Evolutionary conservation across 805 yeast genomes (phyloP), one percentile per base, ranked within the genome.

Genomic region (Ogataea ramenticola): DNA sequence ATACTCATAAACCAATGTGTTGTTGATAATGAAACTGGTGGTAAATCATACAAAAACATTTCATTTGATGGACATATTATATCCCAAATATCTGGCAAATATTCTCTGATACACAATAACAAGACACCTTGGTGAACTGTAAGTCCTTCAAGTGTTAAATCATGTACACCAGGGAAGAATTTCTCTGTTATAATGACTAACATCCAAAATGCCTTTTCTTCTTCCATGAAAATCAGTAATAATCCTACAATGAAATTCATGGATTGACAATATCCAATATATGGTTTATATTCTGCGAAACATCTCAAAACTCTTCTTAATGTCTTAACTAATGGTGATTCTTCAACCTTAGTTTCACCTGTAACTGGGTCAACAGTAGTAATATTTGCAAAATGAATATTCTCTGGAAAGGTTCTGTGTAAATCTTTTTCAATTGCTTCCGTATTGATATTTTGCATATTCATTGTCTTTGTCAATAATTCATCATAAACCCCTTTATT

Each of bases 1-100:
- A 87, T 77, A 54, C 96, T 86, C 98, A 93, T 91, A 58, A 93
- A 93, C 99, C 99, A 93, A 43, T 96, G 81, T 0, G 96, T 91
- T 1, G 98, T 93, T 52, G 95, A 93, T 39, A 93, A 71, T 1
- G 96, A 86, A 4, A 93, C 75, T 2, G 97, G 96, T 1, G 99
- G 98, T 37, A 90, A 65, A 51, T 84, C 82, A 15, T 78, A 72
- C 29, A 91, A 70, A 86, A 80, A 55, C 12, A 33, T 43, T 17
- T 56, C 60, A 8, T 11, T 29, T 10, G 38, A 61, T 36, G 62
- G 58, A 22, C 74, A 74, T 24, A 77, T 61, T 4, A 69, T 58
- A 0, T 65, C 49, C 96, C 97, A 91, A 34, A 87, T 74, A 40
- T 75, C 77, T 0, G 98, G 97, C 38, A 90, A 67, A 49, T 86